Evolutionary conservation across 1,284 basidiomycete species (phyloP), one percentile per base, ranked within the genome.

Genomic region (Leccinum cinnamomeum): DNA sequence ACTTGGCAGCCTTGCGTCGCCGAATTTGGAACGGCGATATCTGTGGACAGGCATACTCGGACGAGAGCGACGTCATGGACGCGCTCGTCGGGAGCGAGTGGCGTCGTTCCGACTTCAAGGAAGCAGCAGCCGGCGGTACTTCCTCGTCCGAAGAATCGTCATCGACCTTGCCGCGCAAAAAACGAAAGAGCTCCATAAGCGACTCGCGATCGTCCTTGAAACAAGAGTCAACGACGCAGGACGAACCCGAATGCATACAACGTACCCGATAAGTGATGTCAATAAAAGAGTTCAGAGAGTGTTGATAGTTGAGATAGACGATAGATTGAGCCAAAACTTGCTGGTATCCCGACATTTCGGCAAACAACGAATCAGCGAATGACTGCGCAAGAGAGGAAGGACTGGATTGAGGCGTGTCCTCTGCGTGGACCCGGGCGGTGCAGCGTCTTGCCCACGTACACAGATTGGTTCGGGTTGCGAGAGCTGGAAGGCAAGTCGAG

Each of bases 231-330:
- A 53, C 64, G 12, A 67, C 44, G 62, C 62, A 12, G 35, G 14
- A 12, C 20, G 20, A 2, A 58, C 44, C 53, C 14, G 46, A 10
- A 53, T n/a, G 28, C 58, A 12, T 44, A 14, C 28, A 35, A 80
- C 85, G 64, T 72, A 92, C 91, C 67, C 87, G 79, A 72, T 91
- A 88, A 48, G 92, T 79, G 65, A 92, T 91, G 69, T 91, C 89
- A 62, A 83, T 81, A 59, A 92, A 78, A 20, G 90, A 91, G 66
- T 88, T 87, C 62, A 92, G 75, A 30, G 91, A 92, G 65, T 89
- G 84, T 61, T 90, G 85, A 70, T 90, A 92, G 67, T 91, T 88
- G 66, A 83, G 78, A 74, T 92, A 92, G 57, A 89, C 80, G 48
- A 82, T 72, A 3, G 86, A 86, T 51, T 64, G 68, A 20, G 64